These are phyloP conservation scores for Gynostemma pentaphyllum DNA, from an alignment of 306 rosid species.

Conservation along the genomic window DNA sequence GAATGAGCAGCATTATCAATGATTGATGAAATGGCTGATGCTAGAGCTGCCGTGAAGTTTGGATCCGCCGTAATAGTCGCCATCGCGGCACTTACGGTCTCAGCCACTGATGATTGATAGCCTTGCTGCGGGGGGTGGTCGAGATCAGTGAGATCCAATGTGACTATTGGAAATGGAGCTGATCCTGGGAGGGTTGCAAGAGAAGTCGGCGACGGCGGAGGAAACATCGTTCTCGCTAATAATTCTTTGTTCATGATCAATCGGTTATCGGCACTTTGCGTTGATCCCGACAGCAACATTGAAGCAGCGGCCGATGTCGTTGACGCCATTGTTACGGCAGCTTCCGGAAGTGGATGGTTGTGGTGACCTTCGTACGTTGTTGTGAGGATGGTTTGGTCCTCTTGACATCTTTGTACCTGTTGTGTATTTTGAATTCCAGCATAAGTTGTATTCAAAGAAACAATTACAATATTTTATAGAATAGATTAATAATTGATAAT, in stretches of 20 bases:
- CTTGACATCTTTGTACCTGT: constrained; percentile 72
- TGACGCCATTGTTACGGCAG: constrained; percentile 57
- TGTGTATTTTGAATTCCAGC: too few species aligned
- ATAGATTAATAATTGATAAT: too few species aligned
- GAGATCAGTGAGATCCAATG: constrained; percentile 45
- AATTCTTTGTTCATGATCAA: constrained; percentile 24
- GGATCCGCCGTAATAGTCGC: constrained; percentile 58
- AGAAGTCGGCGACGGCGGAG: constrained; percentile 21
- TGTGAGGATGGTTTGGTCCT: constrained; percentile 42
- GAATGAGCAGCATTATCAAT: constrained; percentile 20
- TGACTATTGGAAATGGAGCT: constrained; percentile 72
- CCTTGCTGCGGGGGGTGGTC: neutral
- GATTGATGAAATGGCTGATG: constrained; percentile 44
- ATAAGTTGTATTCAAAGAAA: too few species aligned
- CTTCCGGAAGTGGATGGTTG: constrained; percentile 70
- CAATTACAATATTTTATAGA: too few species aligned
- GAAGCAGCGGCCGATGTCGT: constrained; percentile 66
- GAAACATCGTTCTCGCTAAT: constrained; percentile 22
- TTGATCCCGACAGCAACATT: constrained; percentile 60
- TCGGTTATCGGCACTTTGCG: constrained; percentile 36
- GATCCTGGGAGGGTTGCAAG: constrained; percentile 58
- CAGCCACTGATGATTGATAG: constrained; percentile 13
- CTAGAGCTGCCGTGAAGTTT: constrained; percentile 46
- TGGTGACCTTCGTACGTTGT: constrained; percentile 76
- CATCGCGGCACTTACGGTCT: constrained; percentile 31